phyloP scores from a whole-genome alignment of 176 grass and related monocot species.

The Rhipidocladum racemiflorum region DNA sequence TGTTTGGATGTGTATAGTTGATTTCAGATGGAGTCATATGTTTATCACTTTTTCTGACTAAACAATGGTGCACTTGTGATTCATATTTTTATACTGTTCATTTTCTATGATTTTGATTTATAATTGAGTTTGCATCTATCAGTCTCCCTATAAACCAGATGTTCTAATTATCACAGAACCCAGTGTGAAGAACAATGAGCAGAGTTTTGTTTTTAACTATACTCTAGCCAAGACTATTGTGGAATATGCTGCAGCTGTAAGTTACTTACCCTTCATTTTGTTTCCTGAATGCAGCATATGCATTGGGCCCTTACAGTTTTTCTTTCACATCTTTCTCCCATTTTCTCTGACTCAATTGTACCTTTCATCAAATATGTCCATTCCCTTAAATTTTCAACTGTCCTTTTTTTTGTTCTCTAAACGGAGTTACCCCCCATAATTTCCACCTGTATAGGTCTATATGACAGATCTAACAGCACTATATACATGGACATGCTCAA shows the following conservation, averaged over 20 bases:
- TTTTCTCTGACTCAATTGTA: neutral
- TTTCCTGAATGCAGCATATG: neutral
- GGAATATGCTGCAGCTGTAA: conserved; percentile 97
- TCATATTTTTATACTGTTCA: neutral
- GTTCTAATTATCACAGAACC: conserved; percentile 52
- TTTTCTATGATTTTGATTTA: neutral
- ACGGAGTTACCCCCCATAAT: neutral
- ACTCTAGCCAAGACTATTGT: conserved; percentile 74
- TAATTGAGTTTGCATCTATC: neutral
- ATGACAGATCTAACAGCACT: conserved; percentile 66
- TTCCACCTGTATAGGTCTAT: conserved; percentile 43
- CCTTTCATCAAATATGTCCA: neutral
- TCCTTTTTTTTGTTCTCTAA: neutral
- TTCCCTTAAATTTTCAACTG: neutral
- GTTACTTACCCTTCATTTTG: conserved; percentile 15
- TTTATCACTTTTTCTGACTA: neutral
- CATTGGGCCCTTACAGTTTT: neutral
- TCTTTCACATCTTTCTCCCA: neutral
- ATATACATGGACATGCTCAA: conserved; percentile 77
- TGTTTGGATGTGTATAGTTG: neutral
- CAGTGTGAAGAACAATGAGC: conserved; percentile 30
- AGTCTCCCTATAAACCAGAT: neutral
- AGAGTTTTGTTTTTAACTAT: conserved; percentile 56
- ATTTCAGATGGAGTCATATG: neutral
- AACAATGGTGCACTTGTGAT: neutral